Evolutionary conservation across 495 filamentous ascomycete species (phyloP).

Genomic region (Neurospora intermedia): DNA sequence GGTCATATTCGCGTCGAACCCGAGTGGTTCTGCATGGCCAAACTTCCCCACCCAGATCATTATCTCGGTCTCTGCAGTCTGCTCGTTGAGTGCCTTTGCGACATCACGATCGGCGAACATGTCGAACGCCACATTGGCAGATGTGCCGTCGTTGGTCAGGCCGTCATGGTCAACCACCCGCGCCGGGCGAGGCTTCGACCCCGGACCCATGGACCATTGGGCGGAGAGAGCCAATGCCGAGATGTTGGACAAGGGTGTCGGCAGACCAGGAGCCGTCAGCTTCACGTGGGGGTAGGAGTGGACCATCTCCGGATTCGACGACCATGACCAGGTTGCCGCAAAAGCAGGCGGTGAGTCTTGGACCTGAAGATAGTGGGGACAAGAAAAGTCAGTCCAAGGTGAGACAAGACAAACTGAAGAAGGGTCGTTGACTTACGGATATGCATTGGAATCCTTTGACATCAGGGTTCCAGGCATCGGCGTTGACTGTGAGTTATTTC

Average conservation of each 20-base stretch:
- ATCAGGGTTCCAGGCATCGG: constrained; percentile 24
- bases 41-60: constrained; percentile 22
- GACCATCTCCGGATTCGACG: constrained; percentile 9
- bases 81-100: constrained; percentile 8
- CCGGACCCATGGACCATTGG: constrained; percentile 22
- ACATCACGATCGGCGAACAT: constrained; percentile 19
- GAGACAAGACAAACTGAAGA: not conserved
- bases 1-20: constrained; percentile 3
- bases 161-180: constrained; percentile 9
- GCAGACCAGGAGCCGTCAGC: constrained; percentile 10
- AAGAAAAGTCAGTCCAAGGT: not conserved
- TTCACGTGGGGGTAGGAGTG: constrained; percentile 27
- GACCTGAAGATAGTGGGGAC: constrained; percentile 7
- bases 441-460: constrained; percentile 18
- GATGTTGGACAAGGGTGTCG: constrained; percentile 20
- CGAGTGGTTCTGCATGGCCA: constrained; percentile 16
- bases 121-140: constrained; percentile 23
- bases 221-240: constrained; percentile 15
- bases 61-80: constrained; percentile 19
- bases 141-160: constrained; percentile 8
- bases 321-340: constrained; percentile 22
- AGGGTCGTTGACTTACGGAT: constrained; percentile 11
- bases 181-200: constrained; percentile 11
- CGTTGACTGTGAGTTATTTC: constrained; percentile 5
- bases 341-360: constrained; percentile 20